phyloP scores from a whole-genome alignment of 176 grass and related monocot genomes.

The Juncus effusus region DNA sequence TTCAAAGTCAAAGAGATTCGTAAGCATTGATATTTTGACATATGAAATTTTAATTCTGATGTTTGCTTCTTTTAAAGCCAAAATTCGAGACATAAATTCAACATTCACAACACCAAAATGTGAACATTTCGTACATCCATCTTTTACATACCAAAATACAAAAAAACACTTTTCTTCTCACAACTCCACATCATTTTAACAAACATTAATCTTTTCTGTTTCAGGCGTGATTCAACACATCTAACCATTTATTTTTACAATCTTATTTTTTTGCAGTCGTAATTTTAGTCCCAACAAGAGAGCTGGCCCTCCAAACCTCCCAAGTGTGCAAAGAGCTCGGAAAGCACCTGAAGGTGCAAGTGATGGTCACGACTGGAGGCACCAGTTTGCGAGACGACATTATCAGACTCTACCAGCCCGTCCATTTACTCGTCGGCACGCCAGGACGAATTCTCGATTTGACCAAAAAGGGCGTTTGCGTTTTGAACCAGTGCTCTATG shows the following conservation, averaged over 20 bases:
- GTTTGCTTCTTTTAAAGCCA: no score
- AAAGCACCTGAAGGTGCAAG: constrained; percentile 79
- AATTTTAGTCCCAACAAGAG: constrained; percentile 91
- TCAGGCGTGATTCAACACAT: no score
- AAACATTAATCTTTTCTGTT: no score
- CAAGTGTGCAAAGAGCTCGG: constrained; percentile 96
- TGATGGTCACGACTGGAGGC: constrained; percentile 95
- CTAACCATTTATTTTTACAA: background rate
- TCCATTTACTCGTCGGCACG: constrained; percentile 83
- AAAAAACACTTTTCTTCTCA: background rate
- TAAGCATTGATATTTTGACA: no score
- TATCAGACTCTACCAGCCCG: constrained; percentile 83
- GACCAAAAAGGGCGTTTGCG: constrained; percentile 67
- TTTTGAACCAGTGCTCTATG: constrained; percentile 84
- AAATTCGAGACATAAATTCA: no score
- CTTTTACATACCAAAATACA: no score
- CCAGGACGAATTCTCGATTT: constrained; percentile 88
- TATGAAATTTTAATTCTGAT: no score
- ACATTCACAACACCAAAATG: no score
- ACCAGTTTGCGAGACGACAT: constrained; percentile 97
- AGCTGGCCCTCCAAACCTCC: constrained; percentile 86
- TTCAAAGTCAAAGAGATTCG: no score
- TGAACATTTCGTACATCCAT: no score
- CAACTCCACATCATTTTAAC: background rate
- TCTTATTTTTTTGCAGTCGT: constrained; percentile 54